Evolutionary conservation across 371 early-diverging fungal genomes (phyloP).

Genomic region (Mucor saturninus): DNA sequence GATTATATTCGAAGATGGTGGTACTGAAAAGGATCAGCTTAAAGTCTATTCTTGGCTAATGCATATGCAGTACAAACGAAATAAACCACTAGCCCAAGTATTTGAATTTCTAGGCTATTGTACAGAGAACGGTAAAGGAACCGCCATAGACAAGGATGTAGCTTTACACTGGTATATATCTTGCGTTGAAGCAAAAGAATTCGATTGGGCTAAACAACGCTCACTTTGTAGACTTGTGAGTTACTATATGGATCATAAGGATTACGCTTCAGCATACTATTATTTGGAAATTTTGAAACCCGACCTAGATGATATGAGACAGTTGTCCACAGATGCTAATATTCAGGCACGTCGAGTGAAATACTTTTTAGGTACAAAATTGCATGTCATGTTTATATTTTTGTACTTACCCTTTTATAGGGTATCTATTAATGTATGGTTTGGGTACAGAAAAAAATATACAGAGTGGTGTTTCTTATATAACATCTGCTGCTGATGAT

Average conservation of each 20-base stretch:
- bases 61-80: background rate
- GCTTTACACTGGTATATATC: conserved; percentile 17
- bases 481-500: conserved; percentile 25
- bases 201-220: conserved; percentile 36
- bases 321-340: conserved; percentile 32
- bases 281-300: conserved; percentile 14
- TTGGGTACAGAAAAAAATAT: background rate
- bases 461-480: conserved; percentile 14
- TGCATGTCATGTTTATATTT: background rate
- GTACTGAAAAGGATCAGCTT: conserved; percentile 1
- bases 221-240: conserved; percentile 34
- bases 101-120: conserved; percentile 26
- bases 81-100: background rate
- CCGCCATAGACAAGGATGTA: conserved; percentile 15
- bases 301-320: conserved; percentile 24
- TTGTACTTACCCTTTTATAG: background rate
- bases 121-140: conserved; percentile 40
- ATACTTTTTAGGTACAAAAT: conserved; percentile 35
- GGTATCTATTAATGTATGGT: conserved; percentile 25
- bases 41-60: conserved; percentile 5
- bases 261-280: conserved; percentile 20
- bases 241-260: conserved; percentile 20
- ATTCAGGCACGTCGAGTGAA: conserved; percentile 39
- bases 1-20: conserved; percentile 7
- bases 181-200: background rate